phyloP scores from a whole-genome alignment of 371 early-diverging fungal genomes.

The Rhizomucor pusillus region DNA sequence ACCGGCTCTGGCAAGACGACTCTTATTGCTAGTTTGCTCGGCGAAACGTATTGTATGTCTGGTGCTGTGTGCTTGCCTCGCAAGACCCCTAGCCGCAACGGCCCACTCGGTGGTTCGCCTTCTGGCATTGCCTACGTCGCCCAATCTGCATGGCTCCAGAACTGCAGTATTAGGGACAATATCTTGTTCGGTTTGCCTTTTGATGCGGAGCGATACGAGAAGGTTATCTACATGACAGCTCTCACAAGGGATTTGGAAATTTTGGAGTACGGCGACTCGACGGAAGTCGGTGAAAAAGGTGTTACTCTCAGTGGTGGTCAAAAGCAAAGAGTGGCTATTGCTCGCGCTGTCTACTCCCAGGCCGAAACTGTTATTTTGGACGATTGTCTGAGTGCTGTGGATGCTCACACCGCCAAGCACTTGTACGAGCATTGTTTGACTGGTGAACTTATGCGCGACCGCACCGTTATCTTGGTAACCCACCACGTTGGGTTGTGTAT shows the following conservation, averaged over 20 bases:
- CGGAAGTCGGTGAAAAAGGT: constrained; percentile 89
- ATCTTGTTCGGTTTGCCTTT: constrained; percentile 78
- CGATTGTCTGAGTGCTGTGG: constrained; percentile 81
- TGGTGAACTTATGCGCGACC: constrained; percentile 60
- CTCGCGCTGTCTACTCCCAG: constrained; percentile 76
- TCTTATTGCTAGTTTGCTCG: constrained; percentile 64
- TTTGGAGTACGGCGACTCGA: constrained; percentile 78
- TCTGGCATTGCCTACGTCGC: constrained; percentile 74
- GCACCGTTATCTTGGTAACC: constrained; percentile 84
- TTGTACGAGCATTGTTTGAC: constrained; percentile 68
- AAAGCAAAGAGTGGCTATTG: constrained; percentile 73
- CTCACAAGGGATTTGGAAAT: constrained; percentile 80
- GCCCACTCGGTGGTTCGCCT: constrained; percentile 32
- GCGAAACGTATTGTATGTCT: constrained; percentile 47
- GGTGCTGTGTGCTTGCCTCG: constrained; percentile 53
- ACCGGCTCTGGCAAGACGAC: constrained; percentile 84
- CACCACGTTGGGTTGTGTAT: constrained; percentile 80
- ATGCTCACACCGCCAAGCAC: constrained; percentile 85
- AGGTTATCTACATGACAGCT: constrained; percentile 69
- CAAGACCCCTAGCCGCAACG: constrained; percentile 1
- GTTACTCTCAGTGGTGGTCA: constrained; percentile 88
- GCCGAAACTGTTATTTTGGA: constrained; percentile 70
- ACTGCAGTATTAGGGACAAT: constrained; percentile 78
- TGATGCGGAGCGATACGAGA: constrained; percentile 60
- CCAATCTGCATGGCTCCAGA: constrained; percentile 83